Conservation (phyloP, 257 asterid species). For the Handroanthus guayacan region DNA sequence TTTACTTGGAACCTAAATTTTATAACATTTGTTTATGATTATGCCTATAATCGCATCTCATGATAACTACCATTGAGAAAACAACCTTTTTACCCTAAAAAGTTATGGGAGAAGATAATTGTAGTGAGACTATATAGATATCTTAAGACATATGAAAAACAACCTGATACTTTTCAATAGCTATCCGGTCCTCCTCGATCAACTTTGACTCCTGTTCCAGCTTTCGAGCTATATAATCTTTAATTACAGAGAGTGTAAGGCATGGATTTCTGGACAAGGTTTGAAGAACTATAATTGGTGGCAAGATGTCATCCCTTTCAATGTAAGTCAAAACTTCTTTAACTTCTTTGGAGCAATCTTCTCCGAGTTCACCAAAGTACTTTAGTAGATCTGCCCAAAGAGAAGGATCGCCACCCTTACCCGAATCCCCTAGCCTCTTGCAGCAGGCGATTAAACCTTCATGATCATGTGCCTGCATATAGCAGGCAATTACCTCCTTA, state of each 20-base stretch:
- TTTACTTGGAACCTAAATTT: background rate
- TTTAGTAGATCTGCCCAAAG: slow-evolving; percentile 94
- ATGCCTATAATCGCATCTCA: background rate
- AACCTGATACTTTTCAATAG: slow-evolving; percentile 94
- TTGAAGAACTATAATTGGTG: slow-evolving; percentile 94
- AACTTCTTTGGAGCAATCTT: slow-evolving; percentile 96
- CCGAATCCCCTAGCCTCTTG: slow-evolving; percentile 91
- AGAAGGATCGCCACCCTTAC: slow-evolving; percentile 88
- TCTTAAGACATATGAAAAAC: slow-evolving; percentile 30
- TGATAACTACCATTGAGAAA: slow-evolving; percentile 5
- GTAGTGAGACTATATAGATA: slow-evolving; percentile 8
- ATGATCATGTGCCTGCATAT: slow-evolving; percentile 93
- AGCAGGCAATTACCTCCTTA: slow-evolving; percentile 96
- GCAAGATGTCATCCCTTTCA: slow-evolving; percentile 93
- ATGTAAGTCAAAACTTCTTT: slow-evolving; percentile 82
- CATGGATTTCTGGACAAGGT: slow-evolving; percentile 87
- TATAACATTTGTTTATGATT: background rate
- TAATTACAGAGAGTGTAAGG: slow-evolving; percentile 88
- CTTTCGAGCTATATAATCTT: slow-evolving; percentile 92
- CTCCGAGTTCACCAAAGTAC: slow-evolving; percentile 97
- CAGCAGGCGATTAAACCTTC: slow-evolving; percentile 97
- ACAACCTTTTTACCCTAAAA: background rate
- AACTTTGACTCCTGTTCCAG: slow-evolving; percentile 89
- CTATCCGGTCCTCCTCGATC: slow-evolving; percentile 86
- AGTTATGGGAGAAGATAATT: slow-evolving; percentile 22